Base-by-base conservation (phyloP, 1,139 yeast genomes). In the Geotrichum bryndzae region DNA sequence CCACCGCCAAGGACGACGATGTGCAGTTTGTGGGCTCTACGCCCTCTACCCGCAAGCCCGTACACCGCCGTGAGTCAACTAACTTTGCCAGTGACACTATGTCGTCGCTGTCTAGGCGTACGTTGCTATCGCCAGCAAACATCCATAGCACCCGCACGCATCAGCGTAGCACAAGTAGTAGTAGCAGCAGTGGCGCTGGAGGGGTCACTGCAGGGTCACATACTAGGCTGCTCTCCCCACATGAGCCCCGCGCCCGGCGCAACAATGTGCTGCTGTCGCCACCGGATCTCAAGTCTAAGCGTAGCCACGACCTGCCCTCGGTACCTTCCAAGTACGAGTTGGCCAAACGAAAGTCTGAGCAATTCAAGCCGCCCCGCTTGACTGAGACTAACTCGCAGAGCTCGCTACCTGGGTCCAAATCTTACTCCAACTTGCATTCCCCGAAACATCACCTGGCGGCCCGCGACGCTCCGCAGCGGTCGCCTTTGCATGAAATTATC, bases 21-120 rank as follows among this genome's bases (percentile, higher is more conserved):
- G 53, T 48, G 8, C 50, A 48, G 58, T 48, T 48, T 33, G 53
- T 53, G 6, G 48, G 53, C 6, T 52, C 58, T 13, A 41, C 58
- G 15, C 51, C 58, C 2, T 48, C 58, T 13, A 25, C 33, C 7
- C 45, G 45, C 15, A 38, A 38, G 45, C 45, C 45, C 18, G 45
- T 38, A 18, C 45, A 38, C n/a, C 45, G 45, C 18, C 45, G 45
- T 2, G 45, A 38, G 45, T 38, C 45, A 13, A 38, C 45, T 15
- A 38, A 38, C 45, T 38, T 38, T 38, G 45, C 45, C 18, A 38
- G 45, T 38, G 45, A 38, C n/a, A 38, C 45, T 18, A 38, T 13
- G 45, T 38, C 45, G 45, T 38, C 45, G 7, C 45, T 38, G 45
- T 38, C 45, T 38, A 18, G 45, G 18, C 45, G 45, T 38, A 38